Base-by-base conservation (phyloP, 2,329 filamentous ascomycete genomes). In the Ustulina deusta region DNA sequence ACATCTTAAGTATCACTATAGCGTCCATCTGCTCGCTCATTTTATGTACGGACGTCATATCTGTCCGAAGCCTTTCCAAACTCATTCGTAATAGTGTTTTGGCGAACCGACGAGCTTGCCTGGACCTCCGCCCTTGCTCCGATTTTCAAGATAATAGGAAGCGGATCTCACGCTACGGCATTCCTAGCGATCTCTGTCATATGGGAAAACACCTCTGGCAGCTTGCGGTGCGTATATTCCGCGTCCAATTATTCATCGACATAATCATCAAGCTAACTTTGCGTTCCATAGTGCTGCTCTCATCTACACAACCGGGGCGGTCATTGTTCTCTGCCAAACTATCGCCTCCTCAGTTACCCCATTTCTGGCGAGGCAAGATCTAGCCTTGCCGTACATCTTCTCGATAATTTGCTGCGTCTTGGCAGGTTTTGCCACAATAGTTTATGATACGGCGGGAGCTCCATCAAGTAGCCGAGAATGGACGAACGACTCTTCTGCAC, bases 131-230 rank as follows among this genome's bases (percentile, higher is more conserved):
- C 38, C 11, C 25, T 66, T 40, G 46, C 59, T 46, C 32, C 59
- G 17, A 17, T 59, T 15, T 59, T 66, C 59, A 66, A 63, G 29
- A 54, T 59, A 25, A 25, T 66, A 20, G 64, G 64, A 32, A 48
- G 64, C 10, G 64, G 64, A 17, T 59, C 54, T 20, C 64, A 66
- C 13, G 44, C 64, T 20, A 63, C 64, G 11, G 7, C 32, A 20
- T 66, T 66, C 29, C 20, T 66, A 10, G 48, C 36, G 6, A 52
- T 66, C 6, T 22, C 11, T 1, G 13, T 34, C 27, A 62, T 66
- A 3, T 22, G 54, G 29, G 32, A 66, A 25, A 54, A 32, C 4
- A 36, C 52, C 32, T 27, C 46, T 13, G 54, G 59, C 25, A 51
- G 25, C 29, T 46, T 59, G 29, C 52, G 59, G 64, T 66, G 48